Evolutionary conservation across 179 eudicot species (phyloP).

Genomic region (Spergularia azorica): DNA sequence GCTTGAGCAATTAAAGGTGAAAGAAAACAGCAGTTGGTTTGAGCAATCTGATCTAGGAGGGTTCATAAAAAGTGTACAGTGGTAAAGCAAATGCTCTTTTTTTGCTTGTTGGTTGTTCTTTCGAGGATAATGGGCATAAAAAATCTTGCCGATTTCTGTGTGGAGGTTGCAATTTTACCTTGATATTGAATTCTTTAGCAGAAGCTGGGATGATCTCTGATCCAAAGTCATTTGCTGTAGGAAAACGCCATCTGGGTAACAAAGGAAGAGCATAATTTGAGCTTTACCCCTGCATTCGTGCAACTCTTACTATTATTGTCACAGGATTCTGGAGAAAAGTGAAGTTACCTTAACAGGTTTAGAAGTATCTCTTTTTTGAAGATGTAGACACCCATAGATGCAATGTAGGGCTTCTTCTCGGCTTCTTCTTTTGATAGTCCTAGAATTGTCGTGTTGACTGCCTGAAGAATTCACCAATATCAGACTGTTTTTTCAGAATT

Average conservation of each 20-base stretch:
- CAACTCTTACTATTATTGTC: not conserved
- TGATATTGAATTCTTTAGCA: constrained; percentile 64
- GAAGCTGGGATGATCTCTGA: constrained; percentile 96
- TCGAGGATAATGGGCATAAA: not conserved
- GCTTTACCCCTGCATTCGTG: not conserved
- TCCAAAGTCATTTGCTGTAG: constrained; percentile 96
- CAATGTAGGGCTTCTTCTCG: constrained; percentile 81
- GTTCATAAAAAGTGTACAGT: not conserved
- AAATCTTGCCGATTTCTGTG: not conserved
- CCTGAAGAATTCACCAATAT: constrained; percentile 42
- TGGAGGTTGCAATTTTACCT: constrained; percentile 40
- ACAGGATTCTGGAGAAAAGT: not conserved
- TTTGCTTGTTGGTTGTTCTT: not conserved
- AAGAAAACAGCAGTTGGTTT: constrained; percentile 2
- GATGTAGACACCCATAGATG: constrained; percentile 85
- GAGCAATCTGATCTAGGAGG: too few relatives aligned
- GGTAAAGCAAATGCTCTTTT: not conserved
- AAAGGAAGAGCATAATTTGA: constrained; percentile 4
- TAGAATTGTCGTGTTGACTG: constrained; percentile 83
- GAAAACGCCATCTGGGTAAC: constrained; percentile 86
- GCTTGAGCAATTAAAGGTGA: not conserved
- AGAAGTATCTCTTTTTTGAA: constrained; percentile 89
- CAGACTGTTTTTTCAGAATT: not conserved
- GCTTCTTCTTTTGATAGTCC: constrained; percentile 88
- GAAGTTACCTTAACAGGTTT: constrained; percentile 57